Evolutionary conservation across 148 eudicot species (phyloP).

Genomic region (Rhododendron molle): DNA sequence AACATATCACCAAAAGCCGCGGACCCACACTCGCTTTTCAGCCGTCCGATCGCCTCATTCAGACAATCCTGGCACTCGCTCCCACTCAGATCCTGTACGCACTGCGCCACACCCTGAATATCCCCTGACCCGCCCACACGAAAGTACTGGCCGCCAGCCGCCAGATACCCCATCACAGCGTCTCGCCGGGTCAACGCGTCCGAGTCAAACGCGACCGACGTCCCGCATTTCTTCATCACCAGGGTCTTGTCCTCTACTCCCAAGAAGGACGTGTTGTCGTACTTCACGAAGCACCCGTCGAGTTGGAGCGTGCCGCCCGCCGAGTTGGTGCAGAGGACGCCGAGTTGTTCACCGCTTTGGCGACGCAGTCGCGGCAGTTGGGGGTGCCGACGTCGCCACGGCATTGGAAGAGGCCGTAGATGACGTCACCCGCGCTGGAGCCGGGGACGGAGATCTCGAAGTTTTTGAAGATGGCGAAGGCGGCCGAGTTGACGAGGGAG

Average conservation of each 20-base stretch:
- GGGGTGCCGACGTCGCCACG: conserved; percentile 31
- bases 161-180: conserved; percentile 24
- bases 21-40: conserved; percentile 35
- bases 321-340: conserved; percentile 24
- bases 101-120: conserved; percentile 44
- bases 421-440: conserved; percentile 16
- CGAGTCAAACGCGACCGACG: conserved; percentile 21
- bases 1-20: conserved; percentile 47
- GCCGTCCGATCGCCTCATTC: conserved; percentile 38
- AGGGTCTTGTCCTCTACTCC: conserved; percentile 49
- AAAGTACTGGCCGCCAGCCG: conserved; percentile 25
- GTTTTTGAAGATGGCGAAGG: conserved; percentile 30
- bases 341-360: conserved; percentile 32
- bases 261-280: conserved; percentile 41
- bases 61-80: conserved; percentile 55
- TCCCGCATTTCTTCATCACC: conserved; percentile 43
- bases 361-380: conserved; percentile 35
- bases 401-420: conserved; percentile 49
- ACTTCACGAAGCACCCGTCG: conserved; percentile 52
- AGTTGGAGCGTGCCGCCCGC: conserved; percentile 45
- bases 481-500: conserved; percentile 44
- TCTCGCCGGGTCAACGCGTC: conserved; percentile 24
- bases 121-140: conserved; percentile 36
- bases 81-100: conserved; percentile 44
- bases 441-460: conserved; percentile 33